Evolutionary conservation across 164 flowering plant genomes (phyloP), one percentile per base, ranked within the genome.

Genomic region (Nymphaea colorata): DNA sequence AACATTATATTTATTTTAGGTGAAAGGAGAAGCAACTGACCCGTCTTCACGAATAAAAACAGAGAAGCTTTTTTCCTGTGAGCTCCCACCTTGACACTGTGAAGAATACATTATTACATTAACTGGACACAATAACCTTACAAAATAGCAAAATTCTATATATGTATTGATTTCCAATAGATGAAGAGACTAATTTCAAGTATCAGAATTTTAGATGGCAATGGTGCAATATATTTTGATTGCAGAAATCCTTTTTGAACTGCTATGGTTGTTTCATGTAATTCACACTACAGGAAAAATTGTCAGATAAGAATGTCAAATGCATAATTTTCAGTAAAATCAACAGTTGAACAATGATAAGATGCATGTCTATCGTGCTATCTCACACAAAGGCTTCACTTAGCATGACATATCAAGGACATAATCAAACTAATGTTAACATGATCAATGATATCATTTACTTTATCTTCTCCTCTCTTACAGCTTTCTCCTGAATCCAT

Each of bases 1-100:
- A 70, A 68, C 42, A 25, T n/a, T n/a, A 53, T 0, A 16, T 63
- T 61, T 45, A 62, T 47, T 17, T 59, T 3, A 15, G 36, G 36
- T 0, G 36, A 25, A 2, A 64, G 42, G 43, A n/a, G 12, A 43
- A 16, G 5, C 14, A 59, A 41, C 77, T 71, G 81, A 91, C 97
- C 85, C 79, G 68, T 83, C 84, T 69, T 66, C 70, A 2, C 72
- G 55, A 47, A 88, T 80, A 42, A 74, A 73, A 67, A 91, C 75
- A 59, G 95, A 85, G 44, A 91, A 82, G 71, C 85, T 82, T 70
- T 75, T 82, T 74, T 85, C 95, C 68, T 5, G 64, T 5, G 85
- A 75, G 36, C 72, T 71, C 4, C 97, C 97, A 72, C 97, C 97
- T 67, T 73, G 72, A 76, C 97, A 91, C 97, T 91, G 67, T 57